These are phyloP conservation scores for Fusarium solani-melongenae DNA, from an alignment of 2,329 filamentous ascomycete species.

Conservation along the genomic window DNA sequence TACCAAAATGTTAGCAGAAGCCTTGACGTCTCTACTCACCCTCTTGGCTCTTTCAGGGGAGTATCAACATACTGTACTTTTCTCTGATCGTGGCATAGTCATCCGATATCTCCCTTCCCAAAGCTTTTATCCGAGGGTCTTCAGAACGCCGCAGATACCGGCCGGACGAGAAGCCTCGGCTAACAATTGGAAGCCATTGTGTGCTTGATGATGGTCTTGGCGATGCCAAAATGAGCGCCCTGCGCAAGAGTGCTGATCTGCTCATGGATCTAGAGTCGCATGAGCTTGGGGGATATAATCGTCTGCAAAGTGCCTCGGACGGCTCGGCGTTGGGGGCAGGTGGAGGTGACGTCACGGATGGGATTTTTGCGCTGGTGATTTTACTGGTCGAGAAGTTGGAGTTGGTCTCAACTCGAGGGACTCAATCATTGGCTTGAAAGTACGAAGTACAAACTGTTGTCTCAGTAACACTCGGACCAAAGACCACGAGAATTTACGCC, in stretches of 20 bases:
- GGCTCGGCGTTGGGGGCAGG: not conserved
- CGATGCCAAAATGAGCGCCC: conserved; percentile 1
- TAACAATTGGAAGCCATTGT: conserved; percentile 6
- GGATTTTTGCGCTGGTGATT: conserved; percentile 1
- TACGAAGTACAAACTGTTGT: not conserved
- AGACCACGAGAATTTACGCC: not conserved
- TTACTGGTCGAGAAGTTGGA: not conserved
- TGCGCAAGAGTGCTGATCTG: conserved; percentile 31
- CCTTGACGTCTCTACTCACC: not conserved
- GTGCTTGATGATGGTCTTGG: not conserved
- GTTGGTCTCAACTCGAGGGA: not conserved
- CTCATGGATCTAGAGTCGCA: conserved; percentile 35
- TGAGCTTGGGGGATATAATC: not conserved
- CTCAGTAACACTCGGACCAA: not conserved
- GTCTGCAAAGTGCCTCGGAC: conserved; percentile 3
- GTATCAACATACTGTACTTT: conserved; percentile 53
- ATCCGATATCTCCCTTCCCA: conserved; percentile 56
- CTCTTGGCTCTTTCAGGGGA: not conserved
- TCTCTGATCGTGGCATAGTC: conserved; percentile 60
- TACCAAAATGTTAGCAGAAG: conserved; percentile 41
- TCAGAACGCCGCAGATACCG: conserved; percentile 25
- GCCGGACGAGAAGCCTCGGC: conserved; percentile 27
- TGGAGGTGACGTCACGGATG: conserved; percentile 36
- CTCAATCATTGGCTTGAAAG: not conserved
- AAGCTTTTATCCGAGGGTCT: conserved; percentile 55